Conservation (phyloP, 306 rosid species). For the Senna tora region DNA sequence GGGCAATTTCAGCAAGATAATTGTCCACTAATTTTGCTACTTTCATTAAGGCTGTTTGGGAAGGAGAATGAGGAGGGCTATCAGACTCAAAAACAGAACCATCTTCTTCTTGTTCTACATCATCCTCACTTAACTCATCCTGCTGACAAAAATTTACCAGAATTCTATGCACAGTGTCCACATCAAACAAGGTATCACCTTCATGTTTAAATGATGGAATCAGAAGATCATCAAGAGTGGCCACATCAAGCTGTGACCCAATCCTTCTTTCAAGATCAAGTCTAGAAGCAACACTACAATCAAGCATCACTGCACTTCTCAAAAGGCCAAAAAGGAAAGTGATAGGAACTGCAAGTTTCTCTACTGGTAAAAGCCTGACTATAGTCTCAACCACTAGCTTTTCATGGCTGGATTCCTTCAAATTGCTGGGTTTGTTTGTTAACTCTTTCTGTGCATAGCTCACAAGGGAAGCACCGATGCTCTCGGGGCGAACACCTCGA, state of each 20-base stretch:
- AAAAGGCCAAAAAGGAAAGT: slow-evolving; percentile 69
- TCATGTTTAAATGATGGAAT: slow-evolving; percentile 68
- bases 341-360: slow-evolving; percentile 66
- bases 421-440: slow-evolving; percentile 60
- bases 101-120: slow-evolving; percentile 61
- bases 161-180: slow-evolving; percentile 71
- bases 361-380: slow-evolving; percentile 65
- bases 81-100: slow-evolving; percentile 63
- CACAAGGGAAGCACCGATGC: slow-evolving; percentile 66
- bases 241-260: slow-evolving; percentile 68
- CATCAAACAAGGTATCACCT: slow-evolving; percentile 71
- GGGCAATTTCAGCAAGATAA: slow-evolving; percentile 78
- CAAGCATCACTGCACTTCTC: slow-evolving; percentile 67
- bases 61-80: slow-evolving; percentile 66
- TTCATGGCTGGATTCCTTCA: slow-evolving; percentile 47
- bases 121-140: slow-evolving; percentile 69
- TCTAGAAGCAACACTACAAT: slow-evolving; percentile 60
- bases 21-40: slow-evolving; percentile 67
- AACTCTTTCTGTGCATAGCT: slow-evolving; percentile 70
- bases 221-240: slow-evolving; percentile 73
- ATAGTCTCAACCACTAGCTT: slow-evolving; percentile 66
- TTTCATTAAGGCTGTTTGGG: slow-evolving; percentile 61
- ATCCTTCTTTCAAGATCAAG: slow-evolving; percentile 75
- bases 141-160: slow-evolving; percentile 67
- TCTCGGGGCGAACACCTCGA: slow-evolving; percentile 78